Evolutionary conservation across 805 yeast genomes (phyloP).

Genomic region (Ogataea corticis): DNA sequence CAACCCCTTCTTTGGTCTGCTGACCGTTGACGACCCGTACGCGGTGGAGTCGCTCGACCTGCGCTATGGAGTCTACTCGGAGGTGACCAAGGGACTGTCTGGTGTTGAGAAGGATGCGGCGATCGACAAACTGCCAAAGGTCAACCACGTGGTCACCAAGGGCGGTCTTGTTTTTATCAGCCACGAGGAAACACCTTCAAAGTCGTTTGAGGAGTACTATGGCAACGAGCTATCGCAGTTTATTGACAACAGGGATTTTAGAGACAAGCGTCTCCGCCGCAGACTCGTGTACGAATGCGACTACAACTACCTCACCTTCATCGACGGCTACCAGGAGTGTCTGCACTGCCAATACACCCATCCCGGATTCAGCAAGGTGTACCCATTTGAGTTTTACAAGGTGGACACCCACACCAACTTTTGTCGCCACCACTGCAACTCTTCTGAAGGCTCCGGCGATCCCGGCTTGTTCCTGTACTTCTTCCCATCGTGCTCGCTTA

Average conservation of each 20-base stretch:
- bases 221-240: slow-evolving; percentile 24
- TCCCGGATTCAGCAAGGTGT: slow-evolving; percentile 29
- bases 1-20: slow-evolving; percentile 30
- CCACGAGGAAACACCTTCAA: slow-evolving; percentile 24
- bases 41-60: slow-evolving; percentile 15
- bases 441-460: slow-evolving; percentile 14
- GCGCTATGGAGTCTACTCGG: slow-evolving; percentile 29
- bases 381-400: slow-evolving; percentile 30
- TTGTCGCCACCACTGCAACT: slow-evolving; percentile 29
- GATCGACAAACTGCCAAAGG: slow-evolving; percentile 19
- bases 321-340: slow-evolving; percentile 33
- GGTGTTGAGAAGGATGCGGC: slow-evolving; percentile 13
- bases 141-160: slow-evolving; percentile 25
- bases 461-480: slow-evolving; percentile 30
- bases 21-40: slow-evolving; percentile 26
- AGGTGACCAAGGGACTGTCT: slow-evolving; percentile 15
- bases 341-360: slow-evolving; percentile 32
- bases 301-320: slow-evolving; percentile 26
- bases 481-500: slow-evolving; percentile 31
- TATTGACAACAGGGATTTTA: slow-evolving; percentile 21
- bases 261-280: slow-evolving; percentile 21
- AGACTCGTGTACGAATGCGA: slow-evolving; percentile 28
- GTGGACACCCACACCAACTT: slow-evolving; percentile 30
- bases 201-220: slow-evolving; percentile 21
- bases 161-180: slow-evolving; percentile 29